A percentile compares a stretch with the other conserved stretches of the same genome.
Evolutionary conservation across 1,139 yeast genomes (phyloP).

Genomic region (Pichia sp.): DNA sequence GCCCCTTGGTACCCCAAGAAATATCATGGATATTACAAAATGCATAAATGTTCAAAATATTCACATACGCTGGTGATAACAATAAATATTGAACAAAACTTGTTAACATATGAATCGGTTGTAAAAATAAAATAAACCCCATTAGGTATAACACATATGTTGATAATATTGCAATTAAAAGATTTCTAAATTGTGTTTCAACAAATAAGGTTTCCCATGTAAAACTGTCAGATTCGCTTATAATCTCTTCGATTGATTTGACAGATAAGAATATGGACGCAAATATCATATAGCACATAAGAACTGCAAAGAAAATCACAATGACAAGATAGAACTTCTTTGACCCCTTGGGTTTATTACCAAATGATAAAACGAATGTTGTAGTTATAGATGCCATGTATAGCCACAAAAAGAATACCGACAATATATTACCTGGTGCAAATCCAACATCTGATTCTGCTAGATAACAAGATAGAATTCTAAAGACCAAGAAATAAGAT

Average conservation of each 20-base stretch:
- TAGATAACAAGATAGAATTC: slow-evolving; percentile 56
- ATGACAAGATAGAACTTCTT: slow-evolving; percentile 79
- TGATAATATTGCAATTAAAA: slow-evolving; percentile 80
- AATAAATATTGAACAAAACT: slow-evolving; percentile 69
- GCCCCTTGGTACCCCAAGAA: slow-evolving; percentile 88
- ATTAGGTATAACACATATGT: slow-evolving; percentile 81
- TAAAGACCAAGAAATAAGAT: slow-evolving; percentile 71
- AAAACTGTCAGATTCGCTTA: slow-evolving; percentile 44
- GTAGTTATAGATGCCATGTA: slow-evolving; percentile 87
- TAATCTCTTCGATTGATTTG: slow-evolving; percentile 48
- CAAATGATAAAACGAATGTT: slow-evolving; percentile 88
- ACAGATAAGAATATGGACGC: slow-evolving; percentile 86
- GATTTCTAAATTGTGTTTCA: slow-evolving; percentile 72
- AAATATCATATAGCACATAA: slow-evolving; percentile 91
- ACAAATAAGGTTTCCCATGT: slow-evolving; percentile 50
- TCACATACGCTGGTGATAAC: slow-evolving; percentile 73
- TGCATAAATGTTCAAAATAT: slow-evolving; percentile 77
- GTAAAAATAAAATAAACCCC: slow-evolving; percentile 72
- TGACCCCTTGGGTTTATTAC: slow-evolving; percentile 94
- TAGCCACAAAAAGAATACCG: slow-evolving; percentile 85
- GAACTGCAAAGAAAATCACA: slow-evolving; percentile 82
- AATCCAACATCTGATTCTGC: slow-evolving; percentile 50
- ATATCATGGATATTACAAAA: slow-evolving; percentile 86
- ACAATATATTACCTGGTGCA: slow-evolving; percentile 64
- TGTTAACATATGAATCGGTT: slow-evolving; percentile 79